A percentile compares a stretch with the other conserved stretches of the same genome.
phyloP scores from a whole-genome alignment of 2,329 filamentous ascomycete genomes.

The Hawksworthiomyces lignivorus region DNA sequence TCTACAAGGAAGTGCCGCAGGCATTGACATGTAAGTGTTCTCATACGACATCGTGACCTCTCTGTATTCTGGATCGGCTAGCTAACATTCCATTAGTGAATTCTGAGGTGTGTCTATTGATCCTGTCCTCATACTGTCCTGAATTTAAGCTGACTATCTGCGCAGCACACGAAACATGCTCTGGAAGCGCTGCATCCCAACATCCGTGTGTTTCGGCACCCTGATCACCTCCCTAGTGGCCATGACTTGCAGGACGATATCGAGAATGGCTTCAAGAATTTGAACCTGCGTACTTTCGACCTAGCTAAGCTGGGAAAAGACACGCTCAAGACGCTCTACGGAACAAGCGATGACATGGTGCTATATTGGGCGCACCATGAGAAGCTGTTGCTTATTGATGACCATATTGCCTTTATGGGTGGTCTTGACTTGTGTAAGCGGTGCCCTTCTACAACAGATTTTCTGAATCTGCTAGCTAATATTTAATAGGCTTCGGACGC shows the following conservation, averaged over 20 bases:
- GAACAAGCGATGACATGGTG: slow-evolving; percentile 71
- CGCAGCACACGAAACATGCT: slow-evolving; percentile 67
- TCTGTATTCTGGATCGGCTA: no score
- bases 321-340: slow-evolving; percentile 71
- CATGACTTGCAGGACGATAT: slow-evolving; percentile 62
- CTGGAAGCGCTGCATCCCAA: slow-evolving; percentile 74
- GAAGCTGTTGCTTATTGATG: slow-evolving; percentile 78
- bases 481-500: slow-evolving; percentile 58
- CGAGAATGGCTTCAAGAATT: slow-evolving; percentile 47
- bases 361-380: slow-evolving; percentile 93
- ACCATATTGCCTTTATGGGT: slow-evolving; percentile 80
- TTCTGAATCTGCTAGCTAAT: neutral
- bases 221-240: slow-evolving; percentile 73
- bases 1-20: slow-evolving; percentile 86
- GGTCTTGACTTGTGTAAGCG: slow-evolving; percentile 69
- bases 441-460: no score
- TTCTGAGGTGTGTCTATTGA: neutral
- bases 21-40: slow-evolving; percentile 64
- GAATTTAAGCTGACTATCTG: no score
- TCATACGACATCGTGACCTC: neutral
- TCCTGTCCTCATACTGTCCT: neutral
- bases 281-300: slow-evolving; percentile 41
- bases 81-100: neutral
- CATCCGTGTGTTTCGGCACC: slow-evolving; percentile 83
- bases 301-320: slow-evolving; percentile 62